A percentile compares a stretch with the other conserved stretches of the same genome.
phyloP scores from a whole-genome alignment of 192 early-diverging fungal species.

The Coemansia sp. region DNA sequence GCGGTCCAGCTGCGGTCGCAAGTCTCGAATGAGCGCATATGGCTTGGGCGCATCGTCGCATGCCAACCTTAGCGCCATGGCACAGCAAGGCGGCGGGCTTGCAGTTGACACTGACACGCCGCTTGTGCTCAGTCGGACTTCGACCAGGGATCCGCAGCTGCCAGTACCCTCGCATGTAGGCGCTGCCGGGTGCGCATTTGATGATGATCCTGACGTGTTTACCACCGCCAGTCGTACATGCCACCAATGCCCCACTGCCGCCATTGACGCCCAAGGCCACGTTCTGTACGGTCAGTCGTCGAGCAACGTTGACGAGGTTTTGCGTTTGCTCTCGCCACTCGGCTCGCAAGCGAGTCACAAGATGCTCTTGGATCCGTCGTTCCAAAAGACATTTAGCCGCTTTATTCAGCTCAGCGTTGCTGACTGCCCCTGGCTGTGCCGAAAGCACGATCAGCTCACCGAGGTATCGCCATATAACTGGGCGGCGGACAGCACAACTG shows the following conservation, averaged over 20 bases:
- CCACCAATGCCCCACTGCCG: conserved; percentile 23
- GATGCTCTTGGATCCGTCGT: conserved; percentile 47
- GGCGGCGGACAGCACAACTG: conserved; percentile 10
- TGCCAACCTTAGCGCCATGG: background rate
- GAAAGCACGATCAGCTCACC: conserved; percentile 16
- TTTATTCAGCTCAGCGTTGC: conserved; percentile 38
- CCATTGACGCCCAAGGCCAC: conserved; percentile 36
- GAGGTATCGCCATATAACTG: conserved; percentile 24
- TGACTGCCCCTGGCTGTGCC: conserved; percentile 46
- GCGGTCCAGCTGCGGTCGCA: background rate
- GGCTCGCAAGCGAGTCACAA: conserved; percentile 13
- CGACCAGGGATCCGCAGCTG: conserved; percentile 16
- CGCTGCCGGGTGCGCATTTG: background rate
- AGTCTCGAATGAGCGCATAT: background rate
- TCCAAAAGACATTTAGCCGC: conserved; percentile 48
- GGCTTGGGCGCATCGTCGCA: background rate
- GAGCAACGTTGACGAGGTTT: conserved; percentile 33
- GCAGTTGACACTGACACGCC: conserved; percentile 2
- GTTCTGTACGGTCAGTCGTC: conserved; percentile 34
- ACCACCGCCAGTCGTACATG: background rate
- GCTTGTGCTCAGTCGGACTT: conserved; percentile 17
- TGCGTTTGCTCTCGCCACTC: conserved; percentile 41
- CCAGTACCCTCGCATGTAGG: background rate
- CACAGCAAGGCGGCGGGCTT: background rate
- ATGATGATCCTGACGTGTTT: background rate